Percentiles rank a stretch among this genome's conserved stretches.
phyloP scores from a whole-genome alignment of 306 rosid species.

The Citrullus mucosospermus region DNA sequence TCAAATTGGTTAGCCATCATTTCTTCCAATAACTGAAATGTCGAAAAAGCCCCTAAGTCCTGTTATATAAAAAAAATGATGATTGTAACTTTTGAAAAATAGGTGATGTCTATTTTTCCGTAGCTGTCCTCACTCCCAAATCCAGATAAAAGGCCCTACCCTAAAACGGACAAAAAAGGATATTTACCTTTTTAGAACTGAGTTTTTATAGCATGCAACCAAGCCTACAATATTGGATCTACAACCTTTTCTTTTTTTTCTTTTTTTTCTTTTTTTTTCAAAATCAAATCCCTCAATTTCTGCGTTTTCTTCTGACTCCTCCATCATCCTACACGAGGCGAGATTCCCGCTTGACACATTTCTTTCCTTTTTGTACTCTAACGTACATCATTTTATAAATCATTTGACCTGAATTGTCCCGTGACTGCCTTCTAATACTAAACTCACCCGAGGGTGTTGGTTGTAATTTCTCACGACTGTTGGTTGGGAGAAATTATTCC shows the following conservation, averaged over 20 bases:
- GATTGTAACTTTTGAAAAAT: conserved; percentile 1
- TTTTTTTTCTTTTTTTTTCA: too few relatives aligned
- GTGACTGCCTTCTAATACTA: not conserved
- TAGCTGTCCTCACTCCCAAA: conserved; percentile 3
- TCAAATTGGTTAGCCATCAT: not conserved
- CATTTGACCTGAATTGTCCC: not conserved
- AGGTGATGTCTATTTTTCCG: conserved; percentile 2
- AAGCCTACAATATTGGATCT: not conserved
- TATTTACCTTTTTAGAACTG: not conserved
- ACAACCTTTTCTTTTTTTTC: not conserved
- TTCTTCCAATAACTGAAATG: not conserved
- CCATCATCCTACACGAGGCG: not conserved
- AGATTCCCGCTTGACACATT: not conserved
- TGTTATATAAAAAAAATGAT: not conserved
- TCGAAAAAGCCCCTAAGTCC: not conserved
- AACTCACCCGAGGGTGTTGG: not conserved
- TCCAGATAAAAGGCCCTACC: not conserved
- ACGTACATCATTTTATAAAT: not conserved
- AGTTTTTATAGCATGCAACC: not conserved
- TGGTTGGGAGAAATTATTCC: too few relatives aligned
- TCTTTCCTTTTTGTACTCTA: not conserved
- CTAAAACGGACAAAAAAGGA: not conserved
- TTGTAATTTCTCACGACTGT: not conserved
- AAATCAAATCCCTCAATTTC: not conserved
- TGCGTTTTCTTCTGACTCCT: not conserved